These are phyloP conservation scores for Lachancea kluyveri DNA, from an alignment of 805 yeast genomes.

Conservation along the genomic window DNA sequence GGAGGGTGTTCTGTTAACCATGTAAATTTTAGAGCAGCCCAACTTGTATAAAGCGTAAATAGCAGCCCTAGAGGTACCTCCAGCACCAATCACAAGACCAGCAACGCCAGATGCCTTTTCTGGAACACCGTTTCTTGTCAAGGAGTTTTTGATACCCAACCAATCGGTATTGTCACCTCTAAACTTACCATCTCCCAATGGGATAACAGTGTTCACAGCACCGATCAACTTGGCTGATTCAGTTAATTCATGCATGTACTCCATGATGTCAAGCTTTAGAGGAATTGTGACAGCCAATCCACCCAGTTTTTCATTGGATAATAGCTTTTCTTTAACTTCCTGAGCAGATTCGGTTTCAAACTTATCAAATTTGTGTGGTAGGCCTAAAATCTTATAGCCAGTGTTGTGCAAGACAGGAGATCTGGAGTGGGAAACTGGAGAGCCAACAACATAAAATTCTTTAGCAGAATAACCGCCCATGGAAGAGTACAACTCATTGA, in stretches of 20 bases:
- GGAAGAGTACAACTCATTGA: slow-evolving; percentile 48
- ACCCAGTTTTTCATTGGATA: slow-evolving; percentile 55
- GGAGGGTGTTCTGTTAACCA: slow-evolving; percentile 72
- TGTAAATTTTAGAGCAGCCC: slow-evolving; percentile 72
- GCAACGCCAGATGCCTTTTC: slow-evolving; percentile 33
- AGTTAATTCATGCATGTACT: slow-evolving; percentile 56
- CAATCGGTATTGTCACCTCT: slow-evolving; percentile 94
- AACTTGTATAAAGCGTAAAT: slow-evolving; percentile 72
- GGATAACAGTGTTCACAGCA: slow-evolving; percentile 85
- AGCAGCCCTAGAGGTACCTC: slow-evolving; percentile 97
- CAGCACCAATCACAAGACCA: slow-evolving; percentile 91
- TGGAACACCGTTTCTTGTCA: slow-evolving; percentile 57
- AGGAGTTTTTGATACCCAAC: slow-evolving; percentile 76
- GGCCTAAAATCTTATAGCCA: slow-evolving; percentile 64
- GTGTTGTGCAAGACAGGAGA: slow-evolving; percentile 86
- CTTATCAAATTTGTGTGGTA: slow-evolving; percentile 65
- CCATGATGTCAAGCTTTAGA: slow-evolving; percentile 72
- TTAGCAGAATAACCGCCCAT: slow-evolving; percentile 59
- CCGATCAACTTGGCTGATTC: slow-evolving; percentile 82
- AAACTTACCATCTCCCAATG: slow-evolving; percentile 42
- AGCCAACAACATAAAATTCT: slow-evolving; percentile 70
- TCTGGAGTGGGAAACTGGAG: slow-evolving; percentile 79
- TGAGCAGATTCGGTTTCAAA: slow-evolving; percentile 63
- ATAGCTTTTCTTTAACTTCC: slow-evolving; percentile 47
- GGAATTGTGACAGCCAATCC: slow-evolving; percentile 98